Percentiles rank a stretch among this genome's conserved stretches.
Evolutionary conservation across 192 early-diverging fungal species (phyloP).

Genomic region (Gamsiella multidivaricata): DNA sequence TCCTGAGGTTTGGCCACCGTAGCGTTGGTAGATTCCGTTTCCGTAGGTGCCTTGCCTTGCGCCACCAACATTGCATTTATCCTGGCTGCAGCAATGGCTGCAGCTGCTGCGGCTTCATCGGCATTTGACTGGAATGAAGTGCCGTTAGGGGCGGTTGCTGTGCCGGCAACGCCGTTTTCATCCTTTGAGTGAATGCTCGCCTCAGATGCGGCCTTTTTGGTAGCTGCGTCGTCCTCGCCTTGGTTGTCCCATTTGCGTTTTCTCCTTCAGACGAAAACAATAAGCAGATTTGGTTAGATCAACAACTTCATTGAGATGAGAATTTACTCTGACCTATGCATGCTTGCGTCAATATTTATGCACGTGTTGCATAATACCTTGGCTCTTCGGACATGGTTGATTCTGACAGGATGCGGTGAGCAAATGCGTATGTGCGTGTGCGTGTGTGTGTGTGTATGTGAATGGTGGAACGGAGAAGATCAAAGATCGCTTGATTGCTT

Average conservation of each 20-base stretch:
- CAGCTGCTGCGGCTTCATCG: conserved; percentile 15
- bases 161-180: not conserved
- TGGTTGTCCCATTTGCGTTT: conserved; percentile 52
- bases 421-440: not conserved
- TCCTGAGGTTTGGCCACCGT: not conserved
- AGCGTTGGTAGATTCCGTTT: not conserved
- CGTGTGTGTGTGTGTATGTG: no score
- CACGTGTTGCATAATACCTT: conserved; percentile 32
- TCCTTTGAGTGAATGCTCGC: not conserved
- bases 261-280: conserved; percentile 8
- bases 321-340: not conserved
- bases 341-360: no score
- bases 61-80: conserved; percentile 65
- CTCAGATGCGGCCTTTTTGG: conserved; percentile 12
- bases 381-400: conserved; percentile 44
- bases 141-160: not conserved
- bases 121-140: not conserved
- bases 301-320: no score
- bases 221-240: conserved; percentile 16
- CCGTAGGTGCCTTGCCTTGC: conserved; percentile 46
- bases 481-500: no score
- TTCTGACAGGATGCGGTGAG: not conserved
- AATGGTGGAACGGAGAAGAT: no score
- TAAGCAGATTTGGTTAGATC: not conserved
- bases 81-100: conserved; percentile 63